Evolutionary conservation across 2,329 filamentous ascomycete species (phyloP).

Genomic region (Delphinella strobiligena): DNA sequence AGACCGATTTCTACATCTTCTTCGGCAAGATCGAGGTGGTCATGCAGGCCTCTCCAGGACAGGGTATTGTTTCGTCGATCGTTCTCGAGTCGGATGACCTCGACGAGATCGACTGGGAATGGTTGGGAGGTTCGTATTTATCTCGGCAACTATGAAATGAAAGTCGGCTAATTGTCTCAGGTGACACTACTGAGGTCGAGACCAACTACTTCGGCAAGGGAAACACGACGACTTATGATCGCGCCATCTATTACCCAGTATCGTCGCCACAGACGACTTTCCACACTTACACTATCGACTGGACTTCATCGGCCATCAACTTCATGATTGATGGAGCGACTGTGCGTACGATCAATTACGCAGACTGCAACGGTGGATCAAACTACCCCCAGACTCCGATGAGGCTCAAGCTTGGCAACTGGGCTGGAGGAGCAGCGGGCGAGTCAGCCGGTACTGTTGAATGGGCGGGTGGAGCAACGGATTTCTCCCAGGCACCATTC

Average conservation of each 20-base stretch:
- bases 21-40: constrained; percentile 67
- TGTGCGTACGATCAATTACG: constrained; percentile 56
- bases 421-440: constrained; percentile 36
- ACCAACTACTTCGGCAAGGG: constrained; percentile 71
- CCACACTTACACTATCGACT: constrained; percentile 60
- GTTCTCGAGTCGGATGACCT: constrained; percentile 73
- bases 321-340: constrained; percentile 59
- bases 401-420: constrained; percentile 45
- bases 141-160: too few relatives aligned
- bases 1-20: constrained; percentile 73
- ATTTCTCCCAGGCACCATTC: constrained; percentile 36
- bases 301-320: constrained; percentile 56
- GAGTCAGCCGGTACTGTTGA: constrained; percentile 46
- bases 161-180: too few relatives aligned
- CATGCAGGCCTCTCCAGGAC: constrained; percentile 62
- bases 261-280: constrained; percentile 41
- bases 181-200: constrained; percentile 48
- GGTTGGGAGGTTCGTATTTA: too few relatives aligned
- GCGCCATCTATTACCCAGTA: constrained; percentile 51
- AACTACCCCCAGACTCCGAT: constrained; percentile 75
- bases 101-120: constrained; percentile 82
- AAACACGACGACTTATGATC: constrained; percentile 57
- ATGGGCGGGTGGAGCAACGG: constrained; percentile 53
- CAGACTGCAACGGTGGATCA: constrained; percentile 49
- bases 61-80: constrained; percentile 66